Evolutionary conservation across 805 yeast genomes (phyloP).

Genomic region (Ogataea siamensis): DNA sequence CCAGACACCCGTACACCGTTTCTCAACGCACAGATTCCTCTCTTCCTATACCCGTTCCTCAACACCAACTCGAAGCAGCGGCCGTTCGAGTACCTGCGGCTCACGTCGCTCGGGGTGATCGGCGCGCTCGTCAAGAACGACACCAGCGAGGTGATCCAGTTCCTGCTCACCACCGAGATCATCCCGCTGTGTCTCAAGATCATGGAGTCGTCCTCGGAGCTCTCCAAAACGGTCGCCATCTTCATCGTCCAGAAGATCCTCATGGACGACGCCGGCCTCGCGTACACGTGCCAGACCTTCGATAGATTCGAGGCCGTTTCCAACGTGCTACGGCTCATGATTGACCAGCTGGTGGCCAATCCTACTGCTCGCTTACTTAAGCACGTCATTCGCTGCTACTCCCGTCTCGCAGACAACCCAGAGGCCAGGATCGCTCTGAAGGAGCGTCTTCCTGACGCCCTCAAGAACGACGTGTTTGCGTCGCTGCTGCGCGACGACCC

Average conservation of each 20-base stretch:
- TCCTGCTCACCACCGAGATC: constrained; percentile 90
- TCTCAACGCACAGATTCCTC: constrained; percentile 85
- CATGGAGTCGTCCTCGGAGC: constrained; percentile 92
- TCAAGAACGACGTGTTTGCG: constrained; percentile 84
- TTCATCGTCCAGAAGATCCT: constrained; percentile 92
- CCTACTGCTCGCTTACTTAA: constrained; percentile 84
- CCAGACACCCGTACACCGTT: constrained; percentile 84
- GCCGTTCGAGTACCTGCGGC: constrained; percentile 88
- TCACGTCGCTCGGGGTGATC: constrained; percentile 92
- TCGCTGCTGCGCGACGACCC: constrained; percentile 78
- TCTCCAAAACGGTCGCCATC: constrained; percentile 94
- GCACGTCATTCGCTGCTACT: constrained; percentile 91
- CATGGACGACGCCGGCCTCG: constrained; percentile 86
- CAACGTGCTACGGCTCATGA: constrained; percentile 80
- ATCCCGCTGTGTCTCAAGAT: constrained; percentile 92
- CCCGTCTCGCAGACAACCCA: constrained; percentile 82
- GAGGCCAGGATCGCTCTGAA: constrained; percentile 88
- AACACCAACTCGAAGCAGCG: constrained; percentile 89
- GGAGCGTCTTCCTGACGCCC: constrained; percentile 79
- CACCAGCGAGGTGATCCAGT: constrained; percentile 90
- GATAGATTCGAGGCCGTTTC: constrained; percentile 95
- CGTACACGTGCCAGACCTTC: constrained; percentile 90
- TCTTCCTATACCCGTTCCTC: constrained; percentile 89
- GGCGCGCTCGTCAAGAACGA: constrained; percentile 97
- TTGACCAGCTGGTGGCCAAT: constrained; percentile 72